Evolutionary conservation across 169 alveolate species (phyloP), one percentile per base, ranked within the genome.

Genomic region (Eimeria maxima): DNA sequence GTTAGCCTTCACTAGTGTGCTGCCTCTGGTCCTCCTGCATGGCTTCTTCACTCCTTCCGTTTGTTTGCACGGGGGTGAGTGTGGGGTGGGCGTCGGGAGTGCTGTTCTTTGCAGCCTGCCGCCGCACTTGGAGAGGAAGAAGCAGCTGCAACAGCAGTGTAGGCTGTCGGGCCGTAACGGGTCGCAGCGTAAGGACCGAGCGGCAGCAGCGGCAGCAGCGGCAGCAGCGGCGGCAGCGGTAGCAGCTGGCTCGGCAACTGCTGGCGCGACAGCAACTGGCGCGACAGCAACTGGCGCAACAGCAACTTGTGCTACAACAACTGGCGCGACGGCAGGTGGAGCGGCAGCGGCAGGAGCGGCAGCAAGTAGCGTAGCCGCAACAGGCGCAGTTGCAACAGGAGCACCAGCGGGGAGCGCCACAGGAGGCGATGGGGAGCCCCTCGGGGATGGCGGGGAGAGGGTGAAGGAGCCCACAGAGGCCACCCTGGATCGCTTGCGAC

Each of bases 51-150:
- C n/a, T 24, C 67, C n/a, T 57, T 16, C 22, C 67, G 18, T 57
- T 57, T 57, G 67, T 57, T 24, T 57, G 10, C 67, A 5, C 18
- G n/a, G 60, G 60, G 60, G 60, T 53, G 60, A 6, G 6, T 53
- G 60, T 13, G 18, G 13, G 60, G 60, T 6, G 60, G 60, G 6
- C 60, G 6, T n/a, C n/a, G n/a, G 95, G 33, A n/a, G 45, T 29
- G 93, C 55, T 67, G 38, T 84, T 44, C 76, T n/a, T 14, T 60
- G 18, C 96, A 93, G 96, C 73, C 86, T 93, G 29, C 96, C 96
- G 16, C 96, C 96, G 7, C 96, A 93, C 76, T 24, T 93, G 87
- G 93, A 93, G 90, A 60, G 95, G 74, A 93, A 93, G 86, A 55
- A 87, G 45, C 86, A 63, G 76, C 69, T 60, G 84, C 69, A 78